phyloP scores from a whole-genome alignment of 2,329 filamentous ascomycete species.

The Paecilomyces sp. region DNA sequence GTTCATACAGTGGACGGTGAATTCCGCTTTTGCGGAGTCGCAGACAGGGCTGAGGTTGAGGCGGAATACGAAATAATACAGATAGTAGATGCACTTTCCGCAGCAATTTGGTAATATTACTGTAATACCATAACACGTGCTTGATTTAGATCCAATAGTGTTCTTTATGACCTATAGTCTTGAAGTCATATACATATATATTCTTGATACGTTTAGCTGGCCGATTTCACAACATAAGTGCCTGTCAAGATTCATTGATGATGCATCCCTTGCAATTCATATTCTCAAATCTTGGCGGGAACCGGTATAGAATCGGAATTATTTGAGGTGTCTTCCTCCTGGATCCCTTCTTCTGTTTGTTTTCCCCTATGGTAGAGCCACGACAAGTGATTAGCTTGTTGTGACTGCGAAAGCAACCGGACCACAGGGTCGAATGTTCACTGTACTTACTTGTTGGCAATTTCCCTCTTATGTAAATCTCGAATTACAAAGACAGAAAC shows the following conservation, averaged over 20 bases:
- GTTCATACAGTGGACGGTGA: not conserved
- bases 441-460: constrained; percentile 1
- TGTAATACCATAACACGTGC: not conserved
- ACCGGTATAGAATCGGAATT: not conserved
- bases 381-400: not conserved
- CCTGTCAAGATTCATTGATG: no score
- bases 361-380: not conserved
- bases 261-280: not conserved
- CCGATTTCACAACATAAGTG: no score
- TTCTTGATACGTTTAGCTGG: no score
- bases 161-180: not conserved
- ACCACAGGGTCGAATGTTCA: not conserved
- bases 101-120: not conserved
- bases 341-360: not conserved
- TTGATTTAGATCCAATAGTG: not conserved
- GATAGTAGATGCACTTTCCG: not conserved
- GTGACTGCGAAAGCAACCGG: not conserved
- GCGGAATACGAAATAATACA: not conserved
- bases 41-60: not conserved
- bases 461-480: constrained; percentile 40
- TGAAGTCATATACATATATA: no score
- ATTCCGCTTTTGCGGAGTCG: not conserved
- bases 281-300: not conserved
- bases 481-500: constrained; percentile 43
- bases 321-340: not conserved